These are phyloP conservation scores for Cladorrhinum sp. DNA, from an alignment of 2,329 filamentous ascomycete species.

Conservation along the genomic window DNA sequence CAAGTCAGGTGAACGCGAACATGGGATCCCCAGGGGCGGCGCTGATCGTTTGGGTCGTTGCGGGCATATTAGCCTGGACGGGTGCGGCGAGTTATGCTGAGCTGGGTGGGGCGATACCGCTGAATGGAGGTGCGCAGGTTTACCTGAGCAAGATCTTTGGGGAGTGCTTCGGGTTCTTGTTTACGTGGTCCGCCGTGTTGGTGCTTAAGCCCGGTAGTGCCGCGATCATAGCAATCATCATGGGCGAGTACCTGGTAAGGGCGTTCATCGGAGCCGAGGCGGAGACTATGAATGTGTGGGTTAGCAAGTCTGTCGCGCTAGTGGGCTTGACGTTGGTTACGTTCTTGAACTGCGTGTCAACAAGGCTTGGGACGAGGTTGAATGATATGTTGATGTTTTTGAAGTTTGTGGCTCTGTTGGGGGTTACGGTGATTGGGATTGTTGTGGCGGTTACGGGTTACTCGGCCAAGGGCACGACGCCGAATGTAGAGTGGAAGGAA, in stretches of 20 bases:
- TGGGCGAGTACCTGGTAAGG: slow-evolving; percentile 94
- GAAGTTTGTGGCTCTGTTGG: slow-evolving; percentile 87
- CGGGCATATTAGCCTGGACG: slow-evolving; percentile 93
- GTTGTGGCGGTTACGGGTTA: slow-evolving; percentile 85
- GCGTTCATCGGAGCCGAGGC: slow-evolving; percentile 85
- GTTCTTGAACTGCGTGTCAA: slow-evolving; percentile 85
- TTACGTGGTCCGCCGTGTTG: slow-evolving; percentile 92
- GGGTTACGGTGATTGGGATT: slow-evolving; percentile 82
- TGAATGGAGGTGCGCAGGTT: slow-evolving; percentile 91
- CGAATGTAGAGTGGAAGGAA: slow-evolving; percentile 82
- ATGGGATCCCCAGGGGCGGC: slow-evolving; percentile 88
- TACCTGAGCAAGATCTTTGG: slow-evolving; percentile 97
- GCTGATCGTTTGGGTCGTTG: slow-evolving; percentile 86
- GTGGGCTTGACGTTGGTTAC: slow-evolving; percentile 74
- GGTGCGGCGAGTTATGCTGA: slow-evolving; percentile 94
- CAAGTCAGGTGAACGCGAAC: slow-evolving; percentile 86
- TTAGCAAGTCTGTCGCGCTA: slow-evolving; percentile 85
- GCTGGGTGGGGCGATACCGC: slow-evolving; percentile 87
- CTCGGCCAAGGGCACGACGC: slow-evolving; percentile 65
- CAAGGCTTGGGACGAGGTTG: slow-evolving; percentile 78
- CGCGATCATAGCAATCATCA: slow-evolving; percentile 95
- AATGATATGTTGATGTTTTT: slow-evolving; percentile 95
- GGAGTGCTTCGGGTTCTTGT: slow-evolving; percentile 87
- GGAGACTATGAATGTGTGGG: slow-evolving; percentile 76
- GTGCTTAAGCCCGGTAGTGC: slow-evolving; percentile 91